Evolutionary conservation across 345 rosid species (phyloP), one percentile per base, ranked within the genome.

Genomic region (Barbarea vulgaris): DNA sequence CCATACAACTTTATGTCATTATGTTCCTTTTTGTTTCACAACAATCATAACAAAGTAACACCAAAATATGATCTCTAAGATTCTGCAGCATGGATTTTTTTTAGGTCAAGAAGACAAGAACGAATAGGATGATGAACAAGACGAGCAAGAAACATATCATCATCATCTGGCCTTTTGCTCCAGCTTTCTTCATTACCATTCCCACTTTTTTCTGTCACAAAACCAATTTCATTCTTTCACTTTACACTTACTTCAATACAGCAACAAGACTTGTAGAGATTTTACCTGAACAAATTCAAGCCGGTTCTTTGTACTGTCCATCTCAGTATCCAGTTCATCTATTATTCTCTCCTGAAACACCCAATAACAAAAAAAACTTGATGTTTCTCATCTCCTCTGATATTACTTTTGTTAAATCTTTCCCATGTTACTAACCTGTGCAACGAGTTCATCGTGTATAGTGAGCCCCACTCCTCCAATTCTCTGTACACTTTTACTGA

Each of bases 181-280:
- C 77, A 36, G 98, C 98, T 80, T 90, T 95, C 90, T 90, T 95
- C 99, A 95, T 95, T 61, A 95, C 96, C 94, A 93, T 85, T 10
- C 88, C 96, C 71, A 95, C 98, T 74, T 91, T 95, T 86, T 95
- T 95, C 98, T 94, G 97, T 80, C 44, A 67, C 64, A 56, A 44
- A 17, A 18, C 52, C 61, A 81, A 12, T 59, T 18, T 39, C n/a
- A 41, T 34, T 46, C 57, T 27, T 57, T 48, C 37, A 30, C 7
- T 15, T 56, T 25, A 4, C 57, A 54, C 27, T 50, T 25, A 21
- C 25, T 64, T 67, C 6, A 13, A 6, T 18, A 41, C 14, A 63
- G 25, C 6, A 55, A 62, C 1, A 44, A 46, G 56, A 39, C 25
- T 41, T 67, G 42, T 24, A 13, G 6, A 4, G 13, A 33, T 22